These are phyloP conservation scores for Aethionema arabicum DNA, from an alignment of 345 rosid genomes.

Conservation along the genomic window DNA sequence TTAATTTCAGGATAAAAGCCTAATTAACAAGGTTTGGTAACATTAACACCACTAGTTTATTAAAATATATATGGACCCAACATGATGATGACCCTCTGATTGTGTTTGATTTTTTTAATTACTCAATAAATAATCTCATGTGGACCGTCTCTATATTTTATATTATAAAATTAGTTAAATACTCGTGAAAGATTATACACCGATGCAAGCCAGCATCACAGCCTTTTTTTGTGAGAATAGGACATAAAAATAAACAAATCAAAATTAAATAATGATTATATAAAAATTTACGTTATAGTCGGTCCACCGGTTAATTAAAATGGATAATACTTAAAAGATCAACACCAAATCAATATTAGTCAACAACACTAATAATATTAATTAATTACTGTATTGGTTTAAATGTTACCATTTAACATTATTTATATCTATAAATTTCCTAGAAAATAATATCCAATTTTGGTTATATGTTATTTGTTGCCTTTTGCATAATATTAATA, in stretches of 20 bases:
- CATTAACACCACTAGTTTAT: constrained; percentile 17
- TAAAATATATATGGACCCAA: constrained; percentile 28
- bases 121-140: constrained; percentile 10
- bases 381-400: no score
- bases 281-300: background rate
- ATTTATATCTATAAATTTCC: no score
- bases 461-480: no score
- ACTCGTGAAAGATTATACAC: constrained; percentile 29
- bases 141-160: constrained; percentile 14
- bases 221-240: constrained; percentile 9
- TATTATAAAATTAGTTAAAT: constrained; percentile 8
- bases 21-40: constrained; percentile 24
- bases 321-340: background rate
- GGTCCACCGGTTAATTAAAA: background rate
- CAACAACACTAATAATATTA: constrained; percentile 18
- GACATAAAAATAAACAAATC: background rate
- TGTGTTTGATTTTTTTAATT: constrained; percentile 9
- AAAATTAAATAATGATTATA: background rate
- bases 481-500: no score
- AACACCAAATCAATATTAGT: constrained; percentile 1
- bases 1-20: constrained; percentile 6
- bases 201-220: constrained; percentile 33
- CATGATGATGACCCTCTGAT: constrained; percentile 36
- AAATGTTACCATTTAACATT: no score
- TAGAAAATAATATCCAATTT: no score